Conservation (phyloP, 331 rosid species). For the Malus hybrid region DNA sequence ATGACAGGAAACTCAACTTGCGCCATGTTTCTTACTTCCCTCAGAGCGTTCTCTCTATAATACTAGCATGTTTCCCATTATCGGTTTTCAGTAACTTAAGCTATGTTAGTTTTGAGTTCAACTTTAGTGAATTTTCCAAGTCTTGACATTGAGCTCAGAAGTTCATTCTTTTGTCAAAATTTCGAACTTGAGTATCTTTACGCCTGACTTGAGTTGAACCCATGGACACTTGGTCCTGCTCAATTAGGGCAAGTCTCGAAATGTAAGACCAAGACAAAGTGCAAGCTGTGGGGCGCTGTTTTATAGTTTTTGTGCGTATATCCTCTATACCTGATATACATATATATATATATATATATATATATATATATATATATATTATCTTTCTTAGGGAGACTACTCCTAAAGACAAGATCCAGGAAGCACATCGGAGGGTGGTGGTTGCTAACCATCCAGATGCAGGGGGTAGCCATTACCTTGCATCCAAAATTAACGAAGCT, state of each 20-base stretch:
- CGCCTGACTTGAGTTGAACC: background rate
- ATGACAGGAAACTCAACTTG: background rate
- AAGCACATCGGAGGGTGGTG: slow-evolving; percentile 94
- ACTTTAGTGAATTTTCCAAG: background rate
- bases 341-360: too few species aligned
- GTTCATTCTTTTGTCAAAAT: background rate
- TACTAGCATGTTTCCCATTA: background rate
- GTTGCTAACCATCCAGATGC: slow-evolving; percentile 96
- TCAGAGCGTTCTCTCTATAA: too few species aligned
- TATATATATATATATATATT: too few species aligned
- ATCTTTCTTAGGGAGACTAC: slow-evolving; percentile 40
- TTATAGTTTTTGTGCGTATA: background rate
- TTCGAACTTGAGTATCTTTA: background rate
- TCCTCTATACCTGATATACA: background rate
- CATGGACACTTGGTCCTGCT: background rate
- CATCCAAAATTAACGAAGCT: slow-evolving; percentile 92
- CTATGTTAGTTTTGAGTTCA: background rate
- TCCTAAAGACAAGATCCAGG: slow-evolving; percentile 60
- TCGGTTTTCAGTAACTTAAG: background rate
- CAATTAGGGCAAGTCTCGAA: background rate
- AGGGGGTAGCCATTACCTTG: slow-evolving; percentile 93
- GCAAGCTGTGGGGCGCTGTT: background rate
- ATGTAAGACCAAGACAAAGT: background rate
- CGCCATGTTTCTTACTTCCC: too few species aligned
- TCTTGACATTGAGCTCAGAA: background rate